Evolutionary conservation across 768 basidiomycete genomes (phyloP), one percentile per base, ranked within the genome.

Genomic region (Boletus rubropictus): DNA sequence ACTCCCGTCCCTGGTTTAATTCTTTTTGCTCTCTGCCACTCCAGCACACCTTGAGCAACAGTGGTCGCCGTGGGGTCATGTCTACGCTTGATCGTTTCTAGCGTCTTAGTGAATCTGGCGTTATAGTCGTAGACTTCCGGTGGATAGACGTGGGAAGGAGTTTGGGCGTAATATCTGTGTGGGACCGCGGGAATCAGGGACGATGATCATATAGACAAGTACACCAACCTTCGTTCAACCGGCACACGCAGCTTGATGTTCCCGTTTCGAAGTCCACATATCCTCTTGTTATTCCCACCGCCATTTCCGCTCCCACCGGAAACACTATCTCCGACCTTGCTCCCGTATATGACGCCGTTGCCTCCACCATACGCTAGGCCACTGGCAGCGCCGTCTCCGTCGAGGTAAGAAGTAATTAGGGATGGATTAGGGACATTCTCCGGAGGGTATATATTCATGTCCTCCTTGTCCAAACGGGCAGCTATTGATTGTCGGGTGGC

Each of bases 21-120:
- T 15, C 62, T 62, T 14, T 59, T 64, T 22, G 49, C 75, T 36
- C 81, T 76, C 63, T 98, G 97, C 93, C 92, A 97, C 63, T 99
- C 95, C 45, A 97, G 72, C 7, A 99, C 86, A 42, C 94, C 95
- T 66, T 95, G 93, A 0, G 89, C 92, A 49, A 98, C 89, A 12
- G 93, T 96, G 4, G 94, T 93, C 4, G 96, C 96, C 0, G 96
- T 97, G 0, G 95, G 94, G 65, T 98, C 95, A 66, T 99, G 96
- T 9, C 96, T 75, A 45, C 75, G 80, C 73, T 99, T 99, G 74
- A 99, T 92, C 21, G 80, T 69, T 34, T 94, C 86, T 10, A 98
- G 76, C 27, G 82, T 67, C 55, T 84, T 84, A 1, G 95, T 99
- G 72, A 99, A 96, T 4, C 81, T 76, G 27, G 80, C 79, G 65